phyloP scores from a whole-genome alignment of 1,284 basidiomycete species.

The Trametes polyzona region DNA sequence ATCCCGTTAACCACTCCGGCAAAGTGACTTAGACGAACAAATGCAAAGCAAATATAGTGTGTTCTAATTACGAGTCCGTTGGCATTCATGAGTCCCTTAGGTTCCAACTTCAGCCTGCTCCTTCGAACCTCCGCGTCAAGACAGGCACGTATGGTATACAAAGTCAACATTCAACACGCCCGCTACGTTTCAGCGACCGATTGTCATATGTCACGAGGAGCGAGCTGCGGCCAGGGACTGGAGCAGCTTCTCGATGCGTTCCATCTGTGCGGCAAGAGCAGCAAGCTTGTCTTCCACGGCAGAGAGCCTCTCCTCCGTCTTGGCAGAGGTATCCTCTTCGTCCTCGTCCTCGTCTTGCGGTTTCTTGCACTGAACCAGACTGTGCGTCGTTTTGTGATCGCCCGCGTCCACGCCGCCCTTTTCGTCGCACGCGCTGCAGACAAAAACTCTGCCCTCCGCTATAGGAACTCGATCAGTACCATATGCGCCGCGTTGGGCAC shows the following conservation, averaged over 20 bases:
- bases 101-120: no score
- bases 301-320: slow-evolving; percentile 21
- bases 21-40: slow-evolving; percentile 79
- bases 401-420: slow-evolving; percentile 11
- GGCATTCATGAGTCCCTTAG: no score
- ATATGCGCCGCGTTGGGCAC: no score
- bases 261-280: slow-evolving; percentile 19
- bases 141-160: no score
- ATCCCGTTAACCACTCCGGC: slow-evolving; percentile 93
- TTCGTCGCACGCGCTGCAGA: slow-evolving; percentile 26
- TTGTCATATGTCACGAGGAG: neutral
- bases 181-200: neutral
- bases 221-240: slow-evolving; percentile 3
- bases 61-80: neutral
- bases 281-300: slow-evolving; percentile 29
- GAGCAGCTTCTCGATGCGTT: slow-evolving; percentile 16
- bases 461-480: no score
- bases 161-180: neutral
- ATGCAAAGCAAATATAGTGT: no score
- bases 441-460: slow-evolving; percentile 16
- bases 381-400: slow-evolving; percentile 21
- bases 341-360: neutral
- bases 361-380: slow-evolving; percentile 29
- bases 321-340: neutral
- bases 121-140: no score